Evolutionary conservation across 176 grass and related monocot species (phyloP), one percentile per base, ranked within the genome.

Genomic region (Zoysia japonica): DNA sequence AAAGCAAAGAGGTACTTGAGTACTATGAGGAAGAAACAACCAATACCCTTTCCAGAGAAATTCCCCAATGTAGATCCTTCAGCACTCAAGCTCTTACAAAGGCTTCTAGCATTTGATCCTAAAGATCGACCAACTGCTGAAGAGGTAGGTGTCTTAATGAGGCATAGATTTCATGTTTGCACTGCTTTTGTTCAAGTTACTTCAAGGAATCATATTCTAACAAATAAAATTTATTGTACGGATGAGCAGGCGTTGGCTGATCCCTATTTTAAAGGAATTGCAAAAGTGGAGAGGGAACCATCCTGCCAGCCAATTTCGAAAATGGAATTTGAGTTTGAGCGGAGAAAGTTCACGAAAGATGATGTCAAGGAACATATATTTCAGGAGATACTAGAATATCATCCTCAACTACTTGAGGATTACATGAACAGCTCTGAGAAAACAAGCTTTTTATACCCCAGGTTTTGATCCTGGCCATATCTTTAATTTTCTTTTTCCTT

Each of bases 321-420:
- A 72, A 85, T 89, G 88, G 96, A 99, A 65, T 99, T 99, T 76
- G 96, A 99, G 79, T 99, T 99, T 88, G 95, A 99, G 67, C 70
- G 84, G 35, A 90, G 80, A 76, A 93, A 86, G 59, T 83, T 93
- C 67, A 99, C 92, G 6, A 95, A 95, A 88, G 96, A 99, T 12
- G 90, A 99, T 28, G 61, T 99, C 51, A 92, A 88, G 76, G 96
- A 95, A 80, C 96, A 95, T 82, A 95, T 99, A 53, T 99, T 99
- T 51, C 77, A 65, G 70, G 96, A 99, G 84, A 90, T 99, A 80
- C 50, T 99, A 52, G 92, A 99, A 62, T 99, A 99, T 39, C 96
- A 99, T 85, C 92, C 92, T 85, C 88, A 89, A 67, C 84, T 99
- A 52, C 86, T 86, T 9, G 93, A 89, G 79, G 90, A 89, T 20